Evolutionary conservation across 2,329 filamentous ascomycete genomes (phyloP).

Genomic region (Nothomitra cinnamomea): DNA sequence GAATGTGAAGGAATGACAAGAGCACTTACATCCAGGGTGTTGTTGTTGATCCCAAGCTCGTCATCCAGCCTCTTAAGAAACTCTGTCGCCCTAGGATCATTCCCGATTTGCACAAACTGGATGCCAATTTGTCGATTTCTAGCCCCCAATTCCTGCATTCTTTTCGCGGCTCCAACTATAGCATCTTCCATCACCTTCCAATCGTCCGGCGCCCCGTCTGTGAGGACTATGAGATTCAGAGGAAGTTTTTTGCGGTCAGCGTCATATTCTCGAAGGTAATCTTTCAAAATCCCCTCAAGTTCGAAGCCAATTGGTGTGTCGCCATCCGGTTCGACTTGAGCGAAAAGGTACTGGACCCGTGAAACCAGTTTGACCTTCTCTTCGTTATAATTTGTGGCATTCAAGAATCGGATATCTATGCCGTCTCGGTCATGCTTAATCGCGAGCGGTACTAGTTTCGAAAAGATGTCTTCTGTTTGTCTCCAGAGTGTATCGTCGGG

Average conservation of each 20-base stretch:
- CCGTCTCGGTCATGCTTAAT: conserved; percentile 65
- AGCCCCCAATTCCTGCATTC: conserved; percentile 52
- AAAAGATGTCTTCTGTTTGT: conserved; percentile 54
- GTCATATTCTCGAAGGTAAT: conserved; percentile 48
- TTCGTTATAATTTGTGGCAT: conserved; percentile 32
- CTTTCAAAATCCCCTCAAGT: conserved; percentile 52
- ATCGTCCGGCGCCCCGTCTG: conserved; percentile 69
- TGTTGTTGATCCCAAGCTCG: conserved; percentile 27
- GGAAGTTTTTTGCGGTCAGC: conserved; percentile 44
- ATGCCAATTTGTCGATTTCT: conserved; percentile 72
- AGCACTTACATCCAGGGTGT: conserved; percentile 6
- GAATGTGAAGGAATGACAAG: too few relatives aligned
- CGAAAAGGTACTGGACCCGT: conserved; percentile 51
- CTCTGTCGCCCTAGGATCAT: conserved; percentile 44
- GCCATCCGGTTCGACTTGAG: conserved; percentile 41
- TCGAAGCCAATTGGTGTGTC: conserved; percentile 60
- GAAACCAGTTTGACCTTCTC: background rate
- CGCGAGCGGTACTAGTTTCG: conserved; percentile 65
- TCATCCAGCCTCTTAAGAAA: conserved; percentile 64
- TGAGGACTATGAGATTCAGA: conserved; percentile 83
- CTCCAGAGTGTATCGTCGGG: conserved; percentile 39
- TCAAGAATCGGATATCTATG: conserved; percentile 83
- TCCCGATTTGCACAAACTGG: conserved; percentile 91
- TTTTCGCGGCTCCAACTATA: conserved; percentile 49
- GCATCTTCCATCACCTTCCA: conserved; percentile 46